These are phyloP conservation scores for Tinospora cordifolia DNA, from an alignment of 164 flowering plant species.

Conservation along the genomic window DNA sequence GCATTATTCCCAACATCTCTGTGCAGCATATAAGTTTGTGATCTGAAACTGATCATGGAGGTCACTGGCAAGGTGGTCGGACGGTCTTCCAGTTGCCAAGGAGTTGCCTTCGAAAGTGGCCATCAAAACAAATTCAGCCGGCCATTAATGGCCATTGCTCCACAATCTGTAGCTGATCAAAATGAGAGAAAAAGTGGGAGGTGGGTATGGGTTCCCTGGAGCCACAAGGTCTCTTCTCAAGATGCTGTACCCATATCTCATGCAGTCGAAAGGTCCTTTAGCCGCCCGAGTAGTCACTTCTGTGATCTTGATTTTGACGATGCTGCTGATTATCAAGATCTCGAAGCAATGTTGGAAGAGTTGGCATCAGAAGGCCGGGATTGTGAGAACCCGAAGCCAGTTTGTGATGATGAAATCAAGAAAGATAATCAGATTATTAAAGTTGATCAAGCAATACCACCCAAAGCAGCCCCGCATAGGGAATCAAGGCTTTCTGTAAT, in stretches of 20 bases:
- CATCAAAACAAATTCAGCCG: slow-evolving; percentile 11
- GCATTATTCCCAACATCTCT: too few species aligned
- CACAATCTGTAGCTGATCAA: neutral
- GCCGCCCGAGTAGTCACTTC: slow-evolving; percentile 46
- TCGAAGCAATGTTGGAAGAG: neutral
- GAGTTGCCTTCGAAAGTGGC: slow-evolving; percentile 24
- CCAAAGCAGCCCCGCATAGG: neutral
- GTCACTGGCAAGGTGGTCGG: neutral
- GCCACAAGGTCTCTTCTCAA: slow-evolving; percentile 5
- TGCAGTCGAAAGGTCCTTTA: slow-evolving; percentile 12
- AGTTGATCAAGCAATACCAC: slow-evolving; percentile 8
- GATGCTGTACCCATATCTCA: slow-evolving; percentile 8
- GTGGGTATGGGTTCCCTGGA: slow-evolving; percentile 19
- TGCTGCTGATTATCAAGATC: slow-evolving; percentile 1
- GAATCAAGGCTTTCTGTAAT: slow-evolving; percentile 41
- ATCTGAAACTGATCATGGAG: too few species aligned
- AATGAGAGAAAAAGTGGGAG: neutral
- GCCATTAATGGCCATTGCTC: slow-evolving; percentile 13
- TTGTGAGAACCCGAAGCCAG: slow-evolving; percentile 9
- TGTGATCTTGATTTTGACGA: slow-evolving; percentile 33
- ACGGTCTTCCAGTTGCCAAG: slow-evolving; percentile 23
- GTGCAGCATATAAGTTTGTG: too few species aligned
- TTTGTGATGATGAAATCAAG: neutral
- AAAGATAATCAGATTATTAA: too few species aligned
- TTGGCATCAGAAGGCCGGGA: slow-evolving; percentile 7